phyloP scores from a whole-genome alignment of 257 asterid genomes.

The Scutellaria baicalensis region DNA sequence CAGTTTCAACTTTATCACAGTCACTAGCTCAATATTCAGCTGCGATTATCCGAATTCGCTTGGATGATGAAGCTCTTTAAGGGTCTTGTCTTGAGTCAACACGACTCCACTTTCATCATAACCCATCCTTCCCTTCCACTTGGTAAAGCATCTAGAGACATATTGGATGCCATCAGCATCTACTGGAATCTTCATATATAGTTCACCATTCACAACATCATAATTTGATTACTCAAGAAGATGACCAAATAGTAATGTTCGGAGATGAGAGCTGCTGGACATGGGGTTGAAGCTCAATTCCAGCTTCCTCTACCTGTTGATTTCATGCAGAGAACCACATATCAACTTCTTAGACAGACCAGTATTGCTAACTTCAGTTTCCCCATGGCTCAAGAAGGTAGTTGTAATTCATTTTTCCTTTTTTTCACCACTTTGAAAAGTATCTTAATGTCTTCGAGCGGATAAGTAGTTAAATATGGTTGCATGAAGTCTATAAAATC shows the following conservation, averaged over 20 bases:
- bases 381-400: constrained; percentile 81
- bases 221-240: constrained; percentile 64
- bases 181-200: constrained; percentile 75
- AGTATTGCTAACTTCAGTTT: constrained; percentile 46
- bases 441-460: neutral
- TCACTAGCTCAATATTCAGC: constrained; percentile 95
- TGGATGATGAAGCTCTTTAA: constrained; percentile 62
- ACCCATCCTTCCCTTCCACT: constrained; percentile 68
- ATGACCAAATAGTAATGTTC: constrained; percentile 69
- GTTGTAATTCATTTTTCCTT: constrained; percentile 14
- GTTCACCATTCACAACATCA: constrained; percentile 87
- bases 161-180: constrained; percentile 79
- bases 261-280: constrained; percentile 98
- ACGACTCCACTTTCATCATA: constrained; percentile 76
- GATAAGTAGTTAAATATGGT: neutral
- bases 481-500: neutral
- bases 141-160: constrained; percentile 72
- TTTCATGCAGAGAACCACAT: constrained; percentile 89
- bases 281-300: constrained; percentile 89
- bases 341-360: constrained; percentile 70
- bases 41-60: constrained; percentile 77
- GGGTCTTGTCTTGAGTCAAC: constrained; percentile 88
- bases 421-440: constrained; percentile 3
- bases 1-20: constrained; percentile 77
- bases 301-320: constrained; percentile 93